phyloP scores from a whole-genome alignment of 805 yeast species.

The Metschnikowia lachancei region DNA sequence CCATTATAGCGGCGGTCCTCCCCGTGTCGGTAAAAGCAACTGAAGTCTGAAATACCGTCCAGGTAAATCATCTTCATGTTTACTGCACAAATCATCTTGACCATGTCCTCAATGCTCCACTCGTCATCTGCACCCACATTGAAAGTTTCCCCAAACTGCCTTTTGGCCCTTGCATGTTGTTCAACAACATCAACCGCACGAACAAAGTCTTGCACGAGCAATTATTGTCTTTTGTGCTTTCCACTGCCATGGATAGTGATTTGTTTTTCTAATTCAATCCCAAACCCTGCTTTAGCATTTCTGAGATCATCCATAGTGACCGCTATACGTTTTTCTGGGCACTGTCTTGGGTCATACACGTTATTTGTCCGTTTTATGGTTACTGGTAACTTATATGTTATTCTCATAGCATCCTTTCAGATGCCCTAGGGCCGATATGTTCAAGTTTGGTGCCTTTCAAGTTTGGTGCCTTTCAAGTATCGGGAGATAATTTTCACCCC shows the following conservation, averaged over 20 bases:
- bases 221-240: conserved; percentile 39
- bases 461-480: conserved; percentile 6
- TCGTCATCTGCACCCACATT: conserved; percentile 21
- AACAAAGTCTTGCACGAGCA: conserved; percentile 44
- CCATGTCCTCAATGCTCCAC: conserved; percentile 21
- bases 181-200: conserved; percentile 36
- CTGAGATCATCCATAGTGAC: conserved; percentile 15
- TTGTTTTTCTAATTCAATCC: conserved; percentile 12
- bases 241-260: conserved; percentile 52
- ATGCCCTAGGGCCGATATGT: background rate
- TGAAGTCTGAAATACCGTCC: background rate
- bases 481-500: conserved; percentile 1
- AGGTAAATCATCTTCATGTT: conserved; percentile 11
- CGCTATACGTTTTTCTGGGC: conserved; percentile 53
- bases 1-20: conserved; percentile 37
- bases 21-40: conserved; percentile 22
- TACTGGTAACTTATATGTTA: conserved; percentile 43
- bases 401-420: no score
- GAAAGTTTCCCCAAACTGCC: conserved; percentile 25
- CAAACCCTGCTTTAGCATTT: background rate
- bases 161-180: conserved; percentile 7
- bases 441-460: background rate
- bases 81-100: conserved; percentile 19
- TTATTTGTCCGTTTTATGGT: conserved; percentile 48
- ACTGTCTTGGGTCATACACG: conserved; percentile 53